phyloP scores from a whole-genome alignment of 257 asterid genomes.

The Jasminum sambac region DNA sequence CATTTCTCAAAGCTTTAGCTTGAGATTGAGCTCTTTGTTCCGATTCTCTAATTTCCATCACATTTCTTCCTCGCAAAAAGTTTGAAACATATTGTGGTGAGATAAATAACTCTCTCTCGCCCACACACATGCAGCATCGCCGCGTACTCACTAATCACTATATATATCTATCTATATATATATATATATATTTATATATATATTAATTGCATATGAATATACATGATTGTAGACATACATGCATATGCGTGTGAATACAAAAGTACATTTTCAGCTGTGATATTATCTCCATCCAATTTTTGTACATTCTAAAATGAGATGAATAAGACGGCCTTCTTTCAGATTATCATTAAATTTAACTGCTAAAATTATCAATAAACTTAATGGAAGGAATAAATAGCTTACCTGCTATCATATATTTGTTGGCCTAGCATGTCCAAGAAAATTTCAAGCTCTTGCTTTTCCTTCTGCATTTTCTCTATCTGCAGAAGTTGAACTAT shows the following conservation, averaged over 20 bases:
- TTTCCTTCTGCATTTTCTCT: slow-evolving; percentile 81
- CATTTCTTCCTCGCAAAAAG: slow-evolving; percentile 50
- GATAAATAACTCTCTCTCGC: not conserved
- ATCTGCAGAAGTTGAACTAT: slow-evolving; percentile 50
- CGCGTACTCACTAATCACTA: slow-evolving; percentile 9
- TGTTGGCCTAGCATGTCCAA: slow-evolving; percentile 90
- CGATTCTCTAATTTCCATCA: slow-evolving; percentile 74
- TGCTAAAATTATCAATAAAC: slow-evolving; percentile 8
- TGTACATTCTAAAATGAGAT: not conserved
- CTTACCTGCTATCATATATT: slow-evolving; percentile 77
- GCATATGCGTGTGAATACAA: not conserved
- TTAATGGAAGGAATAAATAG: slow-evolving; percentile 8
- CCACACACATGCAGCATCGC: slow-evolving; percentile 16
- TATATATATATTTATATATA: not conserved
- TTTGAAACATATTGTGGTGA: slow-evolving; percentile 24
- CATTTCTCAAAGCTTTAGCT: slow-evolving; percentile 74
- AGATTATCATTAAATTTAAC: not conserved
- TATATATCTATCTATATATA: no score
- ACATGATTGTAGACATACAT: slow-evolving; percentile 11
- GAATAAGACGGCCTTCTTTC: not conserved
- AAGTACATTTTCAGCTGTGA: slow-evolving; percentile 7
- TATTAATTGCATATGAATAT: not conserved
- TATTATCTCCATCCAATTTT: not conserved
- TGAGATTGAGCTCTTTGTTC: slow-evolving; percentile 75
- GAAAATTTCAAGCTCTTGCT: slow-evolving; percentile 66